phyloP scores from a whole-genome alignment of 495 filamentous ascomycete species.

The Podospora didyma region DNA sequence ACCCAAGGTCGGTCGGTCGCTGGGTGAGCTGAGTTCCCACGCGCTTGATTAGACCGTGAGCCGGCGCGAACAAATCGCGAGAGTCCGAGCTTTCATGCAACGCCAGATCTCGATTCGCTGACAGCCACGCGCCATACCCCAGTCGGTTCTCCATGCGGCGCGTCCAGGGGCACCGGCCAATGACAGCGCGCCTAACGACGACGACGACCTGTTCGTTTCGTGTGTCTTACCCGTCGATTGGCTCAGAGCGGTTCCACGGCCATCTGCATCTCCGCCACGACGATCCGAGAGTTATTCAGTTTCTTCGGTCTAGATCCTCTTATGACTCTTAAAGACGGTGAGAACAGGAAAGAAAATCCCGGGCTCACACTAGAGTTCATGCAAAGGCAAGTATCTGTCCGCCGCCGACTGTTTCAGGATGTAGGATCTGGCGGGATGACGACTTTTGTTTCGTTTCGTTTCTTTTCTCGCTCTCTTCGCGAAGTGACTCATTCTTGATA shows the following conservation, averaged over 20 bases:
- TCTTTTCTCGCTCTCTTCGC: neutral
- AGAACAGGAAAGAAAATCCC: too few relatives aligned
- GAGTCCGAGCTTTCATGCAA: slow-evolving; percentile 1
- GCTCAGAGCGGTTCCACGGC: neutral
- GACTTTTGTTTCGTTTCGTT: neutral
- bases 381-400: neutral
- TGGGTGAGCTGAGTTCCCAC: neutral
- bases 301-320: neutral
- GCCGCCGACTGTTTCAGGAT: neutral
- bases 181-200: neutral
- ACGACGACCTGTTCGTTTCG: slow-evolving; percentile 5
- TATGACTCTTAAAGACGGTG: neutral
- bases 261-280: neutral
- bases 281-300: neutral
- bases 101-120: slow-evolving; percentile 13
- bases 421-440: neutral
- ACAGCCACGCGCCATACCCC: slow-evolving; percentile 12
- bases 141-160: slow-evolving; percentile 11
- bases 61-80: slow-evolving; percentile 4
- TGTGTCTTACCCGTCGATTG: slow-evolving; percentile 14
- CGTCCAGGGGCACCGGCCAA: slow-evolving; percentile 10
- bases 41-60: neutral
- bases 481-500: neutral
- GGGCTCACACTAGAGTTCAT: neutral
- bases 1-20: neutral